Evolutionary conservation across 495 filamentous ascomycete species (phyloP).

Genomic region (Lophiostoma macrostomum): DNA sequence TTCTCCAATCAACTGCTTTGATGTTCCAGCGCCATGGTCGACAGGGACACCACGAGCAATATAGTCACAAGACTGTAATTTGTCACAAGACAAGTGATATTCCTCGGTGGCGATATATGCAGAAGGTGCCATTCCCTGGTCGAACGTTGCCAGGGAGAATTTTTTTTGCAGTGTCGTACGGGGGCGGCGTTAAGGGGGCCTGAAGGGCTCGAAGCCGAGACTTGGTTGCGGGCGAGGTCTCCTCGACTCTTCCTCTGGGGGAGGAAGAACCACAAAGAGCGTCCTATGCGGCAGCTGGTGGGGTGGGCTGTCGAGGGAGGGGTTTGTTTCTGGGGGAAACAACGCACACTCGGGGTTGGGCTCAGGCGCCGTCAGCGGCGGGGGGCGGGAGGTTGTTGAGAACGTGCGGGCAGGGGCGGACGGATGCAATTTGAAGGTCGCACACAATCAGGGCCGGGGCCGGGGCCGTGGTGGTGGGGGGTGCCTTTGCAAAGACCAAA

Average conservation of each 20-base stretch:
- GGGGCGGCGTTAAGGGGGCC: conserved; percentile 74
- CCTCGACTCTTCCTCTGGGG: conserved; percentile 88
- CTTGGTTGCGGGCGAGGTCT: conserved; percentile 75
- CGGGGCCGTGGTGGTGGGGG: conserved; percentile 16
- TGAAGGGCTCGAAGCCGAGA: conserved; percentile 80
- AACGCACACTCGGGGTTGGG: conserved; percentile 48
- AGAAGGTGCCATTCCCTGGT: conserved; percentile 72
- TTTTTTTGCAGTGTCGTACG: conserved; percentile 1
- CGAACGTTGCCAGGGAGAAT: conserved; percentile 24
- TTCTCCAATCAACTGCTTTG: conserved; percentile 62
- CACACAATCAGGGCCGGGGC: conserved; percentile 21
- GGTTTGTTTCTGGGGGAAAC: conserved; percentile 48
- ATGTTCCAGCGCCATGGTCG: conserved; percentile 33
- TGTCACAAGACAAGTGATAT: conserved; percentile 35
- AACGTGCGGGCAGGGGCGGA: conserved; percentile 56
- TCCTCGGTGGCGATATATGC: conserved; percentile 52
- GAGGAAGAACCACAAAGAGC: conserved; percentile 95
- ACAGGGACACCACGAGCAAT: conserved; percentile 4
- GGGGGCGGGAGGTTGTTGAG: conserved; percentile 71
- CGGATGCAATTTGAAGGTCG: conserved; percentile 72
- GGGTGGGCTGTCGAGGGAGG: conserved; percentile 53
- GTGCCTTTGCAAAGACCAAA: conserved; percentile 31
- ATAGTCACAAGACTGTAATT: conserved; percentile 14
- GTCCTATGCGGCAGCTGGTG: conserved; percentile 99
- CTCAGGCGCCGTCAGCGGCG: conserved; percentile 51